Base-by-base conservation (phyloP, 169 alveolate species). In the Plasmodium gonderi region DNA sequence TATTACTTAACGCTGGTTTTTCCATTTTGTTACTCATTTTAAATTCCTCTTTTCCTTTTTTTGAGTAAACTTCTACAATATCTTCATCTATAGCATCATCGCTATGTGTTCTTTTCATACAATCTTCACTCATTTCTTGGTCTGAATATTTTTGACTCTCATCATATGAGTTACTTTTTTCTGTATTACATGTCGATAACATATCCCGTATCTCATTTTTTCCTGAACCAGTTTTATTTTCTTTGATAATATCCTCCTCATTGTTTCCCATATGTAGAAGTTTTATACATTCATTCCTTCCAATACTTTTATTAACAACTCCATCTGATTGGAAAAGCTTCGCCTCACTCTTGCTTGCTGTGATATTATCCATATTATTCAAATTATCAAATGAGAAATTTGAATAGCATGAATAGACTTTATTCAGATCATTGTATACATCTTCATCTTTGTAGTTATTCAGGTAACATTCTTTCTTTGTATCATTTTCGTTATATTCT, bases 1-100 rank as follows among this genome's bases (percentile, higher is more conserved):
- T 82, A 20, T 68, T 68, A 82, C 72, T 36, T 36, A 82, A 31
- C 26, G 44, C 60, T 65, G 91, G 91, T 82, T 79, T 82, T 0
- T 26, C 44, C 11, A 23, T 26, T 47, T 40, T 51, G 38, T 14
- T 51, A 23, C 65, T 54, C 8, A 51, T 54, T 17, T 72, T 40
- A n/a, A 17, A 26, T 33, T 79, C 38, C 6, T 54, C 54, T 14
- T 79, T 79, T 36, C n/a, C n/a, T 12, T 80, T 38, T 44, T 36
- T 36, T 2, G 0, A 14, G 31, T 82, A 23, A 68, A 54, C 9
- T 45, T 29, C 47, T 42, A 1, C 7, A 40, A n/a, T 7, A 2
- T 12, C 29, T 38, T 36, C 79, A 26, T 65, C 80, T 17, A 26
- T 40, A 4, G 8, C 65, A 11, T 33, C 38, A 36, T 17, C 65